These are phyloP conservation scores for Carex cristatella DNA, from an alignment of 176 grass and related monocot species.

Conservation along the genomic window DNA sequence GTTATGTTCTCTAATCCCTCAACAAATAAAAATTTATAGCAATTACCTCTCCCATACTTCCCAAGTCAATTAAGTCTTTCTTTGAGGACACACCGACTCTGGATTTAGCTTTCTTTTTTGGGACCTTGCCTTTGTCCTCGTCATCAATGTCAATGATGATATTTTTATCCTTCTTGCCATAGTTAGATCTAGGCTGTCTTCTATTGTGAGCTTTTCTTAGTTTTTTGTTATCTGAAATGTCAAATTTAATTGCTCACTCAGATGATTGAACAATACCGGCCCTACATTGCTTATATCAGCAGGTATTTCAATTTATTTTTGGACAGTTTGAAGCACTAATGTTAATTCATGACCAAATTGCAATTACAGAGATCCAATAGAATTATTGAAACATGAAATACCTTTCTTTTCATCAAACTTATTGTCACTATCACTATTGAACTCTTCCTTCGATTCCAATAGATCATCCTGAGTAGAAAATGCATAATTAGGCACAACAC, in stretches of 20 bases:
- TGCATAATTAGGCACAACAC: background rate
- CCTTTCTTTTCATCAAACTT: constrained; percentile 6
- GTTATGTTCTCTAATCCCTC: background rate
- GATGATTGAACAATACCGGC: background rate
- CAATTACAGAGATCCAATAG: background rate
- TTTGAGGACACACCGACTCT: constrained; percentile 24
- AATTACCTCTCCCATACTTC: constrained; percentile 54
- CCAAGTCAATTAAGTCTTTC: constrained; percentile 31
- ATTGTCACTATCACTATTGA: background rate
- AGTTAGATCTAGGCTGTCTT: constrained; percentile 31
- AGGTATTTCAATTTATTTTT: background rate
- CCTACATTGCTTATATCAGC: background rate
- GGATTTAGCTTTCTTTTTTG: constrained; percentile 15
- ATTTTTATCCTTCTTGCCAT: constrained; percentile 23
- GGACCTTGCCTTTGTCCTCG: background rate
- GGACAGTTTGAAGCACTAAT: background rate
- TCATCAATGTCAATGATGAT: background rate
- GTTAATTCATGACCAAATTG: background rate
- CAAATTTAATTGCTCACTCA: background rate
- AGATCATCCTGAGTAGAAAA: constrained; percentile 52
- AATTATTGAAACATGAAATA: background rate
- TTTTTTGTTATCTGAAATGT: constrained; percentile 31
- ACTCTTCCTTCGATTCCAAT: constrained; percentile 34
- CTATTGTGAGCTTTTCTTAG: constrained; percentile 45
- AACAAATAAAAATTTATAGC: background rate